These are phyloP conservation scores for Epichloe hybrida DNA, from an alignment of 2,329 filamentous ascomycete species.

Conservation along the genomic window DNA sequence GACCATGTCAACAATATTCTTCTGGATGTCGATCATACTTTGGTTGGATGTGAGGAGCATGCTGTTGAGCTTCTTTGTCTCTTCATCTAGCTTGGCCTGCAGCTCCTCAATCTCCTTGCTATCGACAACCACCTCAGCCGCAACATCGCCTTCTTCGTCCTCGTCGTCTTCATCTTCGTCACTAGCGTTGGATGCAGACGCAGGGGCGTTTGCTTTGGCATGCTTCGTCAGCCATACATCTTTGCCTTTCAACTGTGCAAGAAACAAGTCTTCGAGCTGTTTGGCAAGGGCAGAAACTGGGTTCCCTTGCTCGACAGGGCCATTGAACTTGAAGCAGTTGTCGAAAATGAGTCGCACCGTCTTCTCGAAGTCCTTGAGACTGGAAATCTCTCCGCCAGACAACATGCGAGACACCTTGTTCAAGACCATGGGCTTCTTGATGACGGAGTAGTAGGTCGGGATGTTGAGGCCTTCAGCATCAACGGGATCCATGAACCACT, in stretches of 20 bases:
- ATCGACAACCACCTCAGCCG: constrained; percentile 28
- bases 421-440: constrained; percentile 96
- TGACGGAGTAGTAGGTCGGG: constrained; percentile 80
- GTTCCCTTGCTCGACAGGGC: constrained; percentile 42
- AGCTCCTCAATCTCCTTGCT: constrained; percentile 36
- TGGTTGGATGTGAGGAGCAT: constrained; percentile 39
- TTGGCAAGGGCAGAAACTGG: constrained; percentile 60
- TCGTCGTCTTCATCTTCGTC: constrained; percentile 62
- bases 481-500: constrained; percentile 70
- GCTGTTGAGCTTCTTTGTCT: constrained; percentile 44
- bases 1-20: constrained; percentile 49
- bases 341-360: constrained; percentile 73
- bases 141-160: constrained; percentile 38
- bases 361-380: constrained; percentile 70
- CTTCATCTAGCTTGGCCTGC: constrained; percentile 37
- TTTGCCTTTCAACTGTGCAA: constrained; percentile 63
- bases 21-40: constrained; percentile 40
- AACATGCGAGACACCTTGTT: constrained; percentile 69
- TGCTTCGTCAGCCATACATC: constrained; percentile 68
- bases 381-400: constrained; percentile 64
- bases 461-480: constrained; percentile 92
- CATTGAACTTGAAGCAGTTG: constrained; percentile 89
- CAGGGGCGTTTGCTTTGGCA: constrained; percentile 39
- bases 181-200: constrained; percentile 50
- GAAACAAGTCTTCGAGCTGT: constrained; percentile 61